Base-by-base conservation (phyloP, 1,284 basidiomycete genomes). In the Flammula alnicola region DNA sequence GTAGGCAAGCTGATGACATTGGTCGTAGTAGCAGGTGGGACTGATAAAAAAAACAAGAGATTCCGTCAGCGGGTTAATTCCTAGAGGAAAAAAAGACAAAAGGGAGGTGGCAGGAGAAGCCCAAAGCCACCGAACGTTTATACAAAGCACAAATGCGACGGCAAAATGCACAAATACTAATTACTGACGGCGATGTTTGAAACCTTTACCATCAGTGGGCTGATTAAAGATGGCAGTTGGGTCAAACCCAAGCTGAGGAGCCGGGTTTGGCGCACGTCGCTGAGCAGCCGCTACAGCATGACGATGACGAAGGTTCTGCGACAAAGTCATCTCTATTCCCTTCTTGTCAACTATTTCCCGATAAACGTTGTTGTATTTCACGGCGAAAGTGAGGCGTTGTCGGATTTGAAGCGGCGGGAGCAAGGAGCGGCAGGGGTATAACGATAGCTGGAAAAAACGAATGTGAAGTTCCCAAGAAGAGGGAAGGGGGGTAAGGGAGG, bases 211-310 rank as follows among this genome's bases (percentile, higher is more conserved):
- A 4, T 27, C 32, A 6, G 29, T 10, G 20, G 38, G 44, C 8
- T n/a, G 7, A 26, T 42, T 47, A 14, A 45, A 41, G 20, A 44
- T 40, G 19, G 51, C 47, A n/a, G 43, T 48, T 40, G 57, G 57
- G 40, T 52, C 44, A 35, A 59, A 59, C 3, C 44, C 57, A 26
- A 45, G 35, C 46, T 59, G 57, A 8, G 51, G 53, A 26, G 14
- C 10, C 17, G 45, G 45, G n/a, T 7, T 25, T 20, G 35, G 49
- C 7, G 42, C 42, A 16, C 52, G 55, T 30, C 45, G 52, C 16
- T 49, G 56, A 26, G 38, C 40, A 41, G 52, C 52, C 5, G 49
- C 52, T 27, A 42, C 47, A 26, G 49, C 45, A 19, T 55, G 47
- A 44, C 55, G 54, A 38, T 55, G 57, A 43, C 35, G 44, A 23